Base-by-base conservation (phyloP, 768 basidiomycete species). In the Lyophyllum semitale region DNA sequence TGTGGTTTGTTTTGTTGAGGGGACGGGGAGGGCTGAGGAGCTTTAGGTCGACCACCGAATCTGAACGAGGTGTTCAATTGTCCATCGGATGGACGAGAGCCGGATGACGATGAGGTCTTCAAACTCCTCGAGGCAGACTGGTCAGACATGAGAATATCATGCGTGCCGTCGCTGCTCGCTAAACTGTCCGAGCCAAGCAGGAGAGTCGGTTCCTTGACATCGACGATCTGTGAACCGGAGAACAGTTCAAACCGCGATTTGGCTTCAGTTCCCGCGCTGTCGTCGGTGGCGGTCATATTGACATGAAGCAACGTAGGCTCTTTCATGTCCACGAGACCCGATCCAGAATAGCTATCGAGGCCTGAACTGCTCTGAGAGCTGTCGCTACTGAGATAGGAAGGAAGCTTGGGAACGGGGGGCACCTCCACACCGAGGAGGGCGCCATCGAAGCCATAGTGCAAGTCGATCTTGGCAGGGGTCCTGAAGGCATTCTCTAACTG, bases 401-500 rank as follows among this genome's bases (percentile, higher is more conserved):
- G 82, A 17, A 86, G 63, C 29, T 73, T 68, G 0, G 87, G 86
- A 11, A 87, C 66, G 20, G 85, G 81, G 0, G 83, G 82, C 7
- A 77, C 67, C 2, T 80, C 76, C 27, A 75, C 54, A 13, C 61
- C 54, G 29, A 79, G 56, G 18, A 77, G 63, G 7, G 64, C 67
- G n/a, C 62, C 66, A 25, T 60, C 45, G 54, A 87, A 78, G 40
- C 75, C 77, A 57, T 78, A 79, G 2, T 73, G 70, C 27, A 89
- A 69, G 57, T 88, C 82, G 23, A 89, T 71, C 63, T 84, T 86
- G 17, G 88, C 85, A 0, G 90, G 89, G 0, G 89, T 89, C 58
- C 82, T 78, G 75, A 93, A 93, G 1, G 90, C 89, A 48, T 77
- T 85, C 72, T 92, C 91, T 22, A 92, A 72, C 69, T 93, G 85